Percentiles rank a stretch among this genome's conserved stretches.
Evolutionary conservation across 495 filamentous ascomycete genomes (phyloP).

Genomic region (Penicillium nucicola): DNA sequence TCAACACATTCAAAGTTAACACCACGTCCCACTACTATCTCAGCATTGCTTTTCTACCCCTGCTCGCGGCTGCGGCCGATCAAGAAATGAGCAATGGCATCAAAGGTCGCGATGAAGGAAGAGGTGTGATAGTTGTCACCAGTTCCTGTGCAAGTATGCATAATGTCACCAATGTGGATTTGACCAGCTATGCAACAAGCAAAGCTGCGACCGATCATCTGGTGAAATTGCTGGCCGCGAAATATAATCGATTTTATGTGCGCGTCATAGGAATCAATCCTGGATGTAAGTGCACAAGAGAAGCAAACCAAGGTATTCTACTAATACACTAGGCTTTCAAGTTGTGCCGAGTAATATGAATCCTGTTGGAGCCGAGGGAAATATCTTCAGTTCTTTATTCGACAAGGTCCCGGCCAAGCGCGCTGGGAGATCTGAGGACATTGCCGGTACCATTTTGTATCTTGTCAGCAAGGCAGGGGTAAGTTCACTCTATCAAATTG

Average conservation of each 20-base stretch:
- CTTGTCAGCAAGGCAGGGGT: slow-evolving; percentile 40
- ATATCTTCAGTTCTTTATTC: slow-evolving; percentile 42
- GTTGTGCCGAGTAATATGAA: slow-evolving; percentile 49
- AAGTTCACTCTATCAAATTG: background rate
- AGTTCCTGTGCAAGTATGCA: slow-evolving; percentile 48
- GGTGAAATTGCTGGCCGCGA: slow-evolving; percentile 38
- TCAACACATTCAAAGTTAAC: slow-evolving; percentile 38
- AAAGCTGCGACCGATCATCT: slow-evolving; percentile 47
- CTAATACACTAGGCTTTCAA: slow-evolving; percentile 1
- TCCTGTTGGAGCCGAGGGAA: slow-evolving; percentile 38
- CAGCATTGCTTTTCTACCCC: slow-evolving; percentile 36
- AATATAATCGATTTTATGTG: slow-evolving; percentile 42
- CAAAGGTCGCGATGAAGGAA: slow-evolving; percentile 31
- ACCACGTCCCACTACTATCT: slow-evolving; percentile 45
- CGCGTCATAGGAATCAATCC: slow-evolving; percentile 44
- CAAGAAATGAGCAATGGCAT: background rate
- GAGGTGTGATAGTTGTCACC: slow-evolving; percentile 40
- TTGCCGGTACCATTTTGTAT: slow-evolving; percentile 40
- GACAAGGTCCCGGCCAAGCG: slow-evolving; percentile 42
- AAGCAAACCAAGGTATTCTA: background rate
- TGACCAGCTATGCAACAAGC: slow-evolving; percentile 43
- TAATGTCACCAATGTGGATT: slow-evolving; percentile 45
- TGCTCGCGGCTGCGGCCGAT: slow-evolving; percentile 32
- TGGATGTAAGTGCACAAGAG: slow-evolving; percentile 32
- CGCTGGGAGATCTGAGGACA: slow-evolving; percentile 35